These are phyloP conservation scores for Pittosporum tobira DNA, from an alignment of 129 eudicot genomes.

Conservation along the genomic window DNA sequence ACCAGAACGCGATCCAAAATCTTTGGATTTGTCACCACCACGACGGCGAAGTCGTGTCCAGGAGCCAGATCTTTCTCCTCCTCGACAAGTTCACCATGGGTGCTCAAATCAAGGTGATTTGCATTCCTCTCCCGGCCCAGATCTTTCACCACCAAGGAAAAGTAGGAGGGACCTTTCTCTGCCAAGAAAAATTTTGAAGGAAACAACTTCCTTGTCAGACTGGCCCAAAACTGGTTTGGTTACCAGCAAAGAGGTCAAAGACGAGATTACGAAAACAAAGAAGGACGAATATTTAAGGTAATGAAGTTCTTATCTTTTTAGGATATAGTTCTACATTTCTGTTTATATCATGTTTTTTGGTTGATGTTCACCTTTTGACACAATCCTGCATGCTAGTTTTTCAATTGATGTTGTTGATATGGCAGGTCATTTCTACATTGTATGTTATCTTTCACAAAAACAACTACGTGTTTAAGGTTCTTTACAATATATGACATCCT, in stretches of 20 bases:
- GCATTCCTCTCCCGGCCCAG: slow-evolving; percentile 12
- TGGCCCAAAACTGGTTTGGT: slow-evolving; percentile 74
- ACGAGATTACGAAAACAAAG: slow-evolving; percentile 56
- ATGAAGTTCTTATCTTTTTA: not conserved
- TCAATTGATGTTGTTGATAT: not conserved
- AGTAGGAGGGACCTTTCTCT: slow-evolving; percentile 40
- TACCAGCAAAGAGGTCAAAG: slow-evolving; percentile 68
- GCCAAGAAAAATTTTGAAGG: slow-evolving; percentile 34
- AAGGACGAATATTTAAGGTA: slow-evolving; percentile 74
- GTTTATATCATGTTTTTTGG: not conserved
- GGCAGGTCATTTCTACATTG: too few species aligned
- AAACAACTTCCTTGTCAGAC: slow-evolving; percentile 19
- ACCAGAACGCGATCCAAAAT: slow-evolving; percentile 24
- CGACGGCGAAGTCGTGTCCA: slow-evolving; percentile 9
- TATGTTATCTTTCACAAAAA: too few species aligned
- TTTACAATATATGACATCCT: too few species aligned
- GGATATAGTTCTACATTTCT: not conserved
- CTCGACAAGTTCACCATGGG: slow-evolving; percentile 30
- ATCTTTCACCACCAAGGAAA: slow-evolving; percentile 62
- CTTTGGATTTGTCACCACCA: slow-evolving; percentile 28
- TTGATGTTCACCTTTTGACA: slow-evolving; percentile 1
- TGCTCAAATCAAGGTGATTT: slow-evolving; percentile 12
- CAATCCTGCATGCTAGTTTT: not conserved
- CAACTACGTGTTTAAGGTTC: too few species aligned
- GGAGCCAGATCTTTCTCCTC: slow-evolving; percentile 42